Conservation (phyloP, 345 rosid species). For the Citrus australasica region DNA sequence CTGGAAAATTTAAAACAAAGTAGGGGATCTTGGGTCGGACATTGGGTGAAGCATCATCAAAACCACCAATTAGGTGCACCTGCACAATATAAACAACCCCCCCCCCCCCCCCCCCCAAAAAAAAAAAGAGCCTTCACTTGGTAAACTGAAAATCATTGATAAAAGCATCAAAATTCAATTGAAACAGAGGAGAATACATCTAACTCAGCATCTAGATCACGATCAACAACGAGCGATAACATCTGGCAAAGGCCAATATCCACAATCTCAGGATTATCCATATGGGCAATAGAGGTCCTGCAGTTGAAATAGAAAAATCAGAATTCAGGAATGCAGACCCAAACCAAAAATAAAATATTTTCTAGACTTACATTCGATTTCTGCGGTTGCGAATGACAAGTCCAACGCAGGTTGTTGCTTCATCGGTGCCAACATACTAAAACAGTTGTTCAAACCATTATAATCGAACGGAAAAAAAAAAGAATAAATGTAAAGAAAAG, state of each 20-base stretch:
- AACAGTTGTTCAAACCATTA: too few species aligned
- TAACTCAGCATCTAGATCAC: conserved; percentile 38
- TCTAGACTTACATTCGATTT: conserved; percentile 50
- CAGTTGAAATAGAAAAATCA: conserved; percentile 14
- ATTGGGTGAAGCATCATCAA: conserved; percentile 54
- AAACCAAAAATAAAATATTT: background rate
- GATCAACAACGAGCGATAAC: conserved; percentile 45
- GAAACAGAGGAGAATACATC: conserved; percentile 47
- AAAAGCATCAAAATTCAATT: background rate
- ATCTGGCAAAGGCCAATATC: conserved; percentile 70
- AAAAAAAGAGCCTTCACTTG: background rate
- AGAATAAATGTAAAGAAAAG: too few species aligned
- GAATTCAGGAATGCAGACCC: background rate
- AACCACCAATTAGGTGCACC: conserved; percentile 89
- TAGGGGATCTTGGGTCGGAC: conserved; percentile 38
- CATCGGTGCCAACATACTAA: conserved; percentile 77
- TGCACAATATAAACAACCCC: conserved; percentile 26
- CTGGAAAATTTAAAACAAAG: conserved; percentile 16
- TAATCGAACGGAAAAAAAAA: too few species aligned
- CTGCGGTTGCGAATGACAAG: conserved; percentile 64
- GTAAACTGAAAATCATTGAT: background rate
- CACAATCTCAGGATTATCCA: conserved; percentile 67
- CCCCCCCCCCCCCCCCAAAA: background rate
- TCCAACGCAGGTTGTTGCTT: conserved; percentile 88
- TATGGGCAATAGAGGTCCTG: conserved; percentile 88